Base-by-base conservation (phyloP, 1,284 basidiomycete species). In the Ustilago tritici region DNA sequence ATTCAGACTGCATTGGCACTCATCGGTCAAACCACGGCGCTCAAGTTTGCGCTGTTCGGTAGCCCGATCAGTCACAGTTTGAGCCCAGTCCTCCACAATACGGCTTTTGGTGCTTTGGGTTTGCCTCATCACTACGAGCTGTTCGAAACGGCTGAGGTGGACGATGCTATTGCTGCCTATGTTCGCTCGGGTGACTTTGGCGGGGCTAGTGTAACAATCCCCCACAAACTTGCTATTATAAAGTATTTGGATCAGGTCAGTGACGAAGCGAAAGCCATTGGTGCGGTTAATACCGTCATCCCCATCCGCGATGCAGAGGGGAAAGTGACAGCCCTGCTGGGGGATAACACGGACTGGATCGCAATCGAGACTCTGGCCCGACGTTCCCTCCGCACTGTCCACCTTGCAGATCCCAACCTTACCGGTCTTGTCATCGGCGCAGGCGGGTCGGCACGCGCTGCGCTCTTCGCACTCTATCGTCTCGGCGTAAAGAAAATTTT, bases 1-100 rank as follows among this genome's bases (percentile, higher is more conserved):
- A 93, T 98, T 56, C 93, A 95, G 83, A 88, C 89, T 35, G 94
- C 92, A 0, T 88, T 96, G 43, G 88, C 93, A 80, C 89, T 98
- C 12, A 88, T 95, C 34, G 97, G 97, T 0, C 89, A 92, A 57
- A 88, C 93, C 5, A 92, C 93, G 0, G 78, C 90, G 3, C 90
- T 90, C 76, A 88, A 89, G 61, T 98, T 93, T 88, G 94, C 90
- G 88, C 89, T 99, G 62, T 93, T 98, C 79, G 96, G 96, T 12
- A 92, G 88, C 10, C 96, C 96, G 1, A 96, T 99, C 82, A 87
- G 90, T 0, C 91, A 94, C 74, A 97, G 95, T 3, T 92, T 95
- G 89, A 97, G 94, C 1, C 97, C 97, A 0, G 92, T 92, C 7
- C 87, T 99, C 49, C 97, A 99, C 88, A 98, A 98, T 87, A 92